These are phyloP conservation scores for Fonsecaea pedrosoi DNA, from an alignment of 2,329 filamentous ascomycete genomes.

Conservation along the genomic window DNA sequence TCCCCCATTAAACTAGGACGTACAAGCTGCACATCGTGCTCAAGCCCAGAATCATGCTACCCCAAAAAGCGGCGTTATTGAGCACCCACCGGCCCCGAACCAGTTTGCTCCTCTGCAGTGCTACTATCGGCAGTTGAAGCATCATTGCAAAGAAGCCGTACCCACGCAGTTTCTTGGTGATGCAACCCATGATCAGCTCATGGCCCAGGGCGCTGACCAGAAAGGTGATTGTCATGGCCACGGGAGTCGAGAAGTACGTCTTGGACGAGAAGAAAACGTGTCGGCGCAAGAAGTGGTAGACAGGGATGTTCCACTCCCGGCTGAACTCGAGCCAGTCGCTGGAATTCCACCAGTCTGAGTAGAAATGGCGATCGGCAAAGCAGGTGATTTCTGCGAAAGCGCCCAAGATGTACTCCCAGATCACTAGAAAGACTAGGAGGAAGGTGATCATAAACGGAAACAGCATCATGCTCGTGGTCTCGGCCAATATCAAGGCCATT, in stretches of 20 bases:
- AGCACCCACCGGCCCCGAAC: conserved; percentile 76
- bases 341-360: conserved; percentile 74
- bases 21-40: conserved; percentile 72
- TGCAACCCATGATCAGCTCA: conserved; percentile 96
- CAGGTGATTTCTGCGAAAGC: conserved; percentile 93
- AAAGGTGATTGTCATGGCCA: conserved; percentile 89
- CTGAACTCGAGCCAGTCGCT: conserved; percentile 81
- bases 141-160: conserved; percentile 96
- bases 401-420: conserved; percentile 95
- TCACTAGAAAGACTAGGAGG: conserved; percentile 93
- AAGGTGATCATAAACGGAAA: conserved; percentile 98
- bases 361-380: conserved; percentile 94
- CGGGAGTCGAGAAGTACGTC: conserved; percentile 73
- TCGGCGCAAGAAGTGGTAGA: conserved; percentile 91
- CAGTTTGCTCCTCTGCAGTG: conserved; percentile 80
- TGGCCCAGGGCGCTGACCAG: conserved; percentile 87
- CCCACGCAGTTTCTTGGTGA: conserved; percentile 93
- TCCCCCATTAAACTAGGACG: conserved; percentile 56
- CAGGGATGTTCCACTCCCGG: conserved; percentile 96
- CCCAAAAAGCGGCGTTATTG: conserved; percentile 92
- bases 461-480: conserved; percentile 87
- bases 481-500: conserved; percentile 77
- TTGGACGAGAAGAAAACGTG: conserved; percentile 90
- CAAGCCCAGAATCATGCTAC: conserved; percentile 85
- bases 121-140: conserved; percentile 94